A percentile compares a stretch with the other conserved stretches of the same genome.
Conservation (phyloP, 768 basidiomycete genomes). For the Suillus bovinus region DNA sequence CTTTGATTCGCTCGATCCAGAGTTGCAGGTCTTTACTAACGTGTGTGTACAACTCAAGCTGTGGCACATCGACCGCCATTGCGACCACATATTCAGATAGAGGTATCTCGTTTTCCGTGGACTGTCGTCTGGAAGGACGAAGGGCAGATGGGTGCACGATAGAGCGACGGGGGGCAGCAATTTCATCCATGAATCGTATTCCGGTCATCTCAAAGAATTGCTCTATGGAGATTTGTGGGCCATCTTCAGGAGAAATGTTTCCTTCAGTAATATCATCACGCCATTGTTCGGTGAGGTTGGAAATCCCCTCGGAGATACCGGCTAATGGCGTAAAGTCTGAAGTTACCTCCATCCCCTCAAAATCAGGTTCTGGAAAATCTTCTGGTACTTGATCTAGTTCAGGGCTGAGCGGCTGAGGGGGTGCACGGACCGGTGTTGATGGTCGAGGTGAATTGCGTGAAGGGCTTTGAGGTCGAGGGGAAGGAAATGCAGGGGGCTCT, state of each 20-base stretch:
- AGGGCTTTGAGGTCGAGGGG: background rate
- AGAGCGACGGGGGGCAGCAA: conserved; percentile 79
- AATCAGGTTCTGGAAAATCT: conserved; percentile 10
- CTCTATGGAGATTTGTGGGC: conserved; percentile 70
- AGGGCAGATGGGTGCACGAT: conserved; percentile 60
- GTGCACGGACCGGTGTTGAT: conserved; percentile 13
- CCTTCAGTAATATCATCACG: conserved; percentile 43
- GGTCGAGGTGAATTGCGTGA: background rate
- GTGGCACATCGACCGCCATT: conserved; percentile 72
- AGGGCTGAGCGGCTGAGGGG: conserved; percentile 10
- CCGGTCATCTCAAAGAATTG: conserved; percentile 80
- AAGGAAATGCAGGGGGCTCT: background rate
- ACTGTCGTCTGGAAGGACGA: conserved; percentile 49
- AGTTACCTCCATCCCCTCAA: conserved; percentile 20
- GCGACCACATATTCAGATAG: conserved; percentile 71
- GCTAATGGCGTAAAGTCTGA: background rate
- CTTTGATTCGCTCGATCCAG: conserved; percentile 78
- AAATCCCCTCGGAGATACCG: conserved; percentile 7
- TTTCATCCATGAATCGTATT: conserved; percentile 82
- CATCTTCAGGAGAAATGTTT: conserved; percentile 45
- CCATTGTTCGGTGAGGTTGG: conserved; percentile 49
- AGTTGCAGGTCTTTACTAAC: conserved; percentile 69
- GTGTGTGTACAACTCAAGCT: conserved; percentile 68
- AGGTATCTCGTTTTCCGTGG: conserved; percentile 49
- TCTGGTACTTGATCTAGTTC: conserved; percentile 6